Percentiles rank a stretch among this genome's conserved stretches.
Evolutionary conservation across 179 eudicot species (phyloP).

Genomic region (Beta macrorhiza): DNA sequence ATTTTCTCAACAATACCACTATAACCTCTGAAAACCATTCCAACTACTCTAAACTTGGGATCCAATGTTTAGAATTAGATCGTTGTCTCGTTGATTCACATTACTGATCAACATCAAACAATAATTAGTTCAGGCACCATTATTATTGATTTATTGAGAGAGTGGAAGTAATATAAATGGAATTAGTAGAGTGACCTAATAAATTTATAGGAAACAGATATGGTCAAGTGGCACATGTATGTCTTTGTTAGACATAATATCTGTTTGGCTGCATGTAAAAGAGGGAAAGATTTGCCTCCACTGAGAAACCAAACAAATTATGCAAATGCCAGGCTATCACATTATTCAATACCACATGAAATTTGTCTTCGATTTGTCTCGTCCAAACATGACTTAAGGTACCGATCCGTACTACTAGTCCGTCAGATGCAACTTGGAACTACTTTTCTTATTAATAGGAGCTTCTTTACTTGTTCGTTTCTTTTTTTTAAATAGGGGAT

Average conservation of each 20-base stretch:
- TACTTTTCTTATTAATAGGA: no score
- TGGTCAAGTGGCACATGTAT: conserved; percentile 29
- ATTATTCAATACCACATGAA: conserved; percentile 32
- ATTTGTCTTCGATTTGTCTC: conserved; percentile 26
- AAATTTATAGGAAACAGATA: not conserved
- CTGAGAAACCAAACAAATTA: conserved; percentile 3
- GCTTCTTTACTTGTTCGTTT: no score
- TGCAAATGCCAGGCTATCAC: conserved; percentile 35
- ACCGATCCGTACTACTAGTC: conserved; percentile 35
- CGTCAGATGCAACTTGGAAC: not conserved
- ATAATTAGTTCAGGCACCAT: not conserved
- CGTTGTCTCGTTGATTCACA: no score
- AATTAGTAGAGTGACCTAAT: not conserved
- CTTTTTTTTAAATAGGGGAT: no score
- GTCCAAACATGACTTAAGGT: conserved; percentile 12
- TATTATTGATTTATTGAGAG: not conserved
- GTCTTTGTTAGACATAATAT: conserved; percentile 14
- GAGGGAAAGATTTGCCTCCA: conserved; percentile 1
- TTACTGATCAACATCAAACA: not conserved
- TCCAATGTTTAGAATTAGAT: not conserved
- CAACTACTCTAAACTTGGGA: not conserved
- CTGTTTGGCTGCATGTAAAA: conserved; percentile 23
- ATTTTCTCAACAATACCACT: not conserved
- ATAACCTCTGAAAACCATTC: not conserved
- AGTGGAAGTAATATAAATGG: not conserved